Percentiles rank a stretch among this genome's conserved stretches.
These are phyloP conservation scores for Triticum aestivum DNA, from an alignment of 176 grass and related monocot species.

Conservation along the genomic window DNA sequence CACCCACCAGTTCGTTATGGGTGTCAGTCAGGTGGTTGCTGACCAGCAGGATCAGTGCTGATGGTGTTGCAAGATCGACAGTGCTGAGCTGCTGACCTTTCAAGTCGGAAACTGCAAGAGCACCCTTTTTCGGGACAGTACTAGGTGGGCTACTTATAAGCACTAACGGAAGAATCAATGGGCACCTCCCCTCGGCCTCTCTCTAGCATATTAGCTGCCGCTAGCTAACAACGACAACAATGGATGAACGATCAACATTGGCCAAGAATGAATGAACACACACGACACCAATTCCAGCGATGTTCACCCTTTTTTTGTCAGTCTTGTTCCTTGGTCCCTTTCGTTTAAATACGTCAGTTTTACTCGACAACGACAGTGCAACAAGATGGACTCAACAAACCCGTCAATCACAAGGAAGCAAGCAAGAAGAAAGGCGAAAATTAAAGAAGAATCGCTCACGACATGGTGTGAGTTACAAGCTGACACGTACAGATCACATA, in stretches of 20 bases:
- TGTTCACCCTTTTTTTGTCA: background rate
- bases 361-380: slow-evolving; percentile 44
- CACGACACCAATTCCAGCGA: background rate
- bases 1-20: background rate
- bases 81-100: background rate
- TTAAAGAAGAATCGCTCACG: background rate
- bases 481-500: slow-evolving; percentile 18
- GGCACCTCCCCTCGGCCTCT: background rate
- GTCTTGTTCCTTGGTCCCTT: background rate
- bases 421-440: background rate
- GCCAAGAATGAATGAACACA: background rate
- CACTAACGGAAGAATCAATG: background rate
- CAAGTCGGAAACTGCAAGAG: background rate
- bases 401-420: background rate
- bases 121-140: background rate
- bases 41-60: no score
- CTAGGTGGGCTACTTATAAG: background rate
- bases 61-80: background rate
- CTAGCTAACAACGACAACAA: background rate
- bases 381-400: slow-evolving; percentile 20
- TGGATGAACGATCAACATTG: background rate
- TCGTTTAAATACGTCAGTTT: slow-evolving; percentile 45
- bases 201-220: background rate
- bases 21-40: background rate
- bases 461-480: slow-evolving; percentile 24